Evolutionary conservation across 805 yeast genomes (phyloP), one percentile per base, ranked within the genome.

Genomic region (Kregervanrija fluxuum): DNA sequence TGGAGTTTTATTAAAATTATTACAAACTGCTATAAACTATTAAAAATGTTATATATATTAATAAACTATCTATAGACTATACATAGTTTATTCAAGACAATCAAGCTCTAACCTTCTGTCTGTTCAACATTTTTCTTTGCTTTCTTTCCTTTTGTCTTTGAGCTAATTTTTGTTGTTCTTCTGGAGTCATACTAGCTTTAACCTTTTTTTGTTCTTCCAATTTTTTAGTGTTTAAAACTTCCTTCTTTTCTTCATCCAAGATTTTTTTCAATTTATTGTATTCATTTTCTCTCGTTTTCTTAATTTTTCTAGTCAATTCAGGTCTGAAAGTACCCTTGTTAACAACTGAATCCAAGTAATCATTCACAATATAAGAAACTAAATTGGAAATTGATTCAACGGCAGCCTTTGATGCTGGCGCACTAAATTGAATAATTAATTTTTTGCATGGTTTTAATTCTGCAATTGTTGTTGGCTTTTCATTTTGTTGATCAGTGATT

Each of bases 401-500:
- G 35, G 85, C 81, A 8, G 65, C 62, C 9, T 69, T 59, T 30
- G 73, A 71, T 32, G 73, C 64, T 35, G 85, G 79, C 49, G 80
- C 57, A 37, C 66, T 63, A 50, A 81, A 58, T 45, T 80, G 74
- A 49, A 90, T 64, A 13, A 80, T 61, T 35, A 85, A 67, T 59
- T 74, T 70, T 50, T 79, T 75, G 42, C 56, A 56, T 33, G 85
- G 75, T 35, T 65, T 68, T 64, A 76, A 74, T 50, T 80, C 84
- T n/a, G 61, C 63, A 40, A 78, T 67, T 33, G 73, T 60, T 37
- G 64, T 69, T 38, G 99, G 98, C 54, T 77, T 84, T 42, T 72
- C 83, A n/a, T 65, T 54, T 12, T 89, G 81, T 64, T 86, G 83
- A 65, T 93, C 99, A 42, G 96, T 87, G 61, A 89, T 72, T 37